Evolutionary conservation across 371 early-diverging fungal species (phyloP), one percentile per base, ranked within the genome.

Genomic region (Dentiscutata heterogama): DNA sequence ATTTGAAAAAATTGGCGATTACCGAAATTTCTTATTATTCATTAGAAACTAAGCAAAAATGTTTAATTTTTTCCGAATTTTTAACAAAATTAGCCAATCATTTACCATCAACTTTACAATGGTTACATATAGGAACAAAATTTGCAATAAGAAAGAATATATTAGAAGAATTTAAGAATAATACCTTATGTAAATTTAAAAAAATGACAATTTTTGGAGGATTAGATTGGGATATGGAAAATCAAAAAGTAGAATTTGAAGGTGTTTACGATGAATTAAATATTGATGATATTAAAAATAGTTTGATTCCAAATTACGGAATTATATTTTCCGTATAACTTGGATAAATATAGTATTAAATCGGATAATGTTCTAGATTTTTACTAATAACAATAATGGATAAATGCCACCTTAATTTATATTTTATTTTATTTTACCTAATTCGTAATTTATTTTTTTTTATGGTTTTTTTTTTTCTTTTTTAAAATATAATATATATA

Each of bases 71-170:
- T 61, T 61, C 61, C 25, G 61, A 61, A 18, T 61, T 61, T 61
- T 61, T 61, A 61, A 10, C 8, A 27, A 61, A 22, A 61, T 61
- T 61, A 61, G 61, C 61, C 0, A 61, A 13, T 61, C 22, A 61
- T 61, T 61, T 61, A 61, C 25, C 61, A 22, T 25, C 22, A 61
- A 61, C n/a, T 22, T n/a, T 61, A 22, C n/a, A 61, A 61, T 61
- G n/a, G 25, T 61, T 61, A 61, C 22, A 61, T 61, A 61, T 61
- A 18, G 61, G 61, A 27, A 61, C 61, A 22, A 61, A 61, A 61
- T 61, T 61, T n/a, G 25, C 4, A 22, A 22, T 61, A 61, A 61
- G 13, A 61, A 61, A 61, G 10, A 11, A 61, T 61, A n/a, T 25
- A 2, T 61, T 61, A 25, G 22, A n/a, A n/a, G 61, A 25, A 22